A percentile compares a stretch with the other conserved stretches of the same genome.
Evolutionary conservation across 352 stramenopile genomes (phyloP).

Genomic region (Saprolegnia parasitica): DNA sequence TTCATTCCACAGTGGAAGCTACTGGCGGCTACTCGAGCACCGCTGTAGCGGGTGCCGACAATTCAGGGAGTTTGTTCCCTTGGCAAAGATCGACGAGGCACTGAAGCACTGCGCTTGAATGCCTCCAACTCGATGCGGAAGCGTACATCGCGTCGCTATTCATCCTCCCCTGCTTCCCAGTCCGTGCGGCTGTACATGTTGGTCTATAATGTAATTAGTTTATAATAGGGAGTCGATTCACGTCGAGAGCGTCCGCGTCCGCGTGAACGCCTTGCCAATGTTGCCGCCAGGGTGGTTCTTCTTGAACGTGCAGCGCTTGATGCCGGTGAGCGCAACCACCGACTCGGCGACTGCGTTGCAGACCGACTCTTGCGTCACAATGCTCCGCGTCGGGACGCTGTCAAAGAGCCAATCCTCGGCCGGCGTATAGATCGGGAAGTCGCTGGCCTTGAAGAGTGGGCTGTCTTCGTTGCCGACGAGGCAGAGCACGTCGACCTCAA

Average conservation of each 20-base stretch:
- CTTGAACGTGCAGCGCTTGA: conserved; percentile 37
- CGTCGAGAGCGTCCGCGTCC: not conserved
- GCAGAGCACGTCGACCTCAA: conserved; percentile 42
- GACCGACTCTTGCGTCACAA: conserved; percentile 72
- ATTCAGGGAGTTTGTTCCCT: too few relatives aligned
- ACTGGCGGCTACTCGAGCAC: too few relatives aligned
- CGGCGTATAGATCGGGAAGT: conserved; percentile 45
- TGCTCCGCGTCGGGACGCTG: conserved; percentile 67
- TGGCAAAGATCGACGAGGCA: too few relatives aligned
- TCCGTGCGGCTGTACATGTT: not conserved
- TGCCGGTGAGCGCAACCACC: conserved; percentile 40
- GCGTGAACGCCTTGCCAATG: conserved; percentile 38
- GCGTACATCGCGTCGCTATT: too few relatives aligned
- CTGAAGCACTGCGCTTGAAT: too few relatives aligned
- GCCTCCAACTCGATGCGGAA: too few relatives aligned
- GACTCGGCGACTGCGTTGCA: conserved; percentile 69
- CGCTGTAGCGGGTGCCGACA: too few relatives aligned
- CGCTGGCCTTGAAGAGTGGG: conserved; percentile 35
- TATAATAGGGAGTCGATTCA: not conserved
- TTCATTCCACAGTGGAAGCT: too few relatives aligned
- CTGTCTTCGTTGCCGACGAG: conserved; percentile 46
- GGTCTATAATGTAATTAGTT: conserved; percentile 3
- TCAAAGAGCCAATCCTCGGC: conserved; percentile 42
- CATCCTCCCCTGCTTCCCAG: too few relatives aligned
- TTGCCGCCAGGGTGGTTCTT: conserved; percentile 66